phyloP scores from a whole-genome alignment of 371 early-diverging fungal species.

The Lichtheimia corymbifera region DNA sequence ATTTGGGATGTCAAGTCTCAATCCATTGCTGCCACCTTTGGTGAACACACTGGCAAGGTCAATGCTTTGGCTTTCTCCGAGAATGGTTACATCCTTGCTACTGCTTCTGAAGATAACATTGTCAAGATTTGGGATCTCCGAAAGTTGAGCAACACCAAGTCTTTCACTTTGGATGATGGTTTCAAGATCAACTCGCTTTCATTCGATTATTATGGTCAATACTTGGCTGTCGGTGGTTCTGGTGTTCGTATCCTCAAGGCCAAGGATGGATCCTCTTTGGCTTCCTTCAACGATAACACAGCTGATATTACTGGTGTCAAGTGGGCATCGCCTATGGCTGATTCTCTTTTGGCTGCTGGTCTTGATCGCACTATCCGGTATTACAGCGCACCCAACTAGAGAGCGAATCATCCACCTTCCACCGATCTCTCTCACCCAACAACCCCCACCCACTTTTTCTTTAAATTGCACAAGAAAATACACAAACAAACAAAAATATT shows the following conservation, averaged over 20 bases:
- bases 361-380: conserved; percentile 67
- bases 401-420: too few relatives aligned
- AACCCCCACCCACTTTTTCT: background rate
- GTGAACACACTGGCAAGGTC: conserved; percentile 70
- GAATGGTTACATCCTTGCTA: conserved; percentile 89
- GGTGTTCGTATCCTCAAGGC: conserved; percentile 71
- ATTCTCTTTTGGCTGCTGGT: conserved; percentile 56
- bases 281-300: conserved; percentile 55
- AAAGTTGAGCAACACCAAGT: conserved; percentile 75
- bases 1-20: conserved; percentile 88
- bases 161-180: conserved; percentile 63
- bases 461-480: background rate
- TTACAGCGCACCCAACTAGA: conserved; percentile 38
- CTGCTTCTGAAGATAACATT: conserved; percentile 67
- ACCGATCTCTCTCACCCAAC: background rate
- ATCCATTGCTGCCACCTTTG: conserved; percentile 71
- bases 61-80: conserved; percentile 83
- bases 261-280: conserved; percentile 77
- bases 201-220: conserved; percentile 86
- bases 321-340: conserved; percentile 57
- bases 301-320: conserved; percentile 65
- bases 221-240: conserved; percentile 76
- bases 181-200: conserved; percentile 61
- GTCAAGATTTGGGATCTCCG: conserved; percentile 92
- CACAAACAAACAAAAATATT: background rate